Evolutionary conservation across 2,329 filamentous ascomycete species (phyloP), one percentile per base, ranked within the genome.

Genomic region (Aspergillus sp.): DNA sequence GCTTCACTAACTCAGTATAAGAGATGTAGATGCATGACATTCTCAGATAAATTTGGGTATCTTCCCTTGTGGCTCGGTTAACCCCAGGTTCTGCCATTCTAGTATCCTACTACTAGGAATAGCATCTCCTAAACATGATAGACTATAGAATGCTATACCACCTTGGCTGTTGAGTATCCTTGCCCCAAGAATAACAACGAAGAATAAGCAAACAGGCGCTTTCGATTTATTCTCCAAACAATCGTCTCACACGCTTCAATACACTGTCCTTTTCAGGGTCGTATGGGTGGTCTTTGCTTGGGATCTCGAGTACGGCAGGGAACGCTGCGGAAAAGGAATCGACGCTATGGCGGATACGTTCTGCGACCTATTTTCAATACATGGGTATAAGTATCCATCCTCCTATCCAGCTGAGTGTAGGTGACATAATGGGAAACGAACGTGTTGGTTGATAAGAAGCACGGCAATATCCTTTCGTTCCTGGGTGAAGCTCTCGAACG

Each of bases 261-360:
- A 98, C 91, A 63, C 91, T 97, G 68, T 98, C 93, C 76, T 98
- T 98, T 72, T 98, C 93, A 0, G 93, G 93, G 60, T 98, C 91
- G 64, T 98, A 98, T 2, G 93, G 93, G 67, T 98, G 93, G 67
- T 98, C 93, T 77, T 98, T 98, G 72, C 89, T 95, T 26, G 93
- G 93, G 48, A 98, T 97, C 70, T 98, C 93, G 45, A 98, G 82
- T 43, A 98, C 79, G 19, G 90, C 85, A n/a, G 93, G 93, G 71
- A 98, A 98, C 5, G 93, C 90, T 39, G 91, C 88, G 13, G 89
- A 91, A 71, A 95, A 96, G 32, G 82, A 83, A 68, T 98, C 93
- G 56, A 98, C 85, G 49, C 85, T 83, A 65, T 91, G 81, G 67
- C 93, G 82, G 79, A 98, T 98, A 65, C 82, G 83, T 66, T 98